Conservation (phyloP, 768 basidiomycete genomes). For the Dictyophora rubrovolvata region DNA sequence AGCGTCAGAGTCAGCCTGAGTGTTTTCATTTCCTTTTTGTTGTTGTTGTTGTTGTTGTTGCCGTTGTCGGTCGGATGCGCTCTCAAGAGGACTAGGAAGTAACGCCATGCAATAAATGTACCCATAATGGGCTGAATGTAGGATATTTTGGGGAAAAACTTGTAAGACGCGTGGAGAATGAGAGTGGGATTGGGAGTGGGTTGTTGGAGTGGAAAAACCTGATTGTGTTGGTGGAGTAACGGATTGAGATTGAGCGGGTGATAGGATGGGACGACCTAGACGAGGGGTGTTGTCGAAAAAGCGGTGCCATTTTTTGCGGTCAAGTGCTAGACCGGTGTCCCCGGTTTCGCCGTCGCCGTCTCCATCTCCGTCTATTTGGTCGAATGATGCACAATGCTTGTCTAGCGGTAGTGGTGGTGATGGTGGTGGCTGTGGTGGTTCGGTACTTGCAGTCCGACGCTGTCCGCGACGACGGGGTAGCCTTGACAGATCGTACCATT, state of each 20-base stretch:
- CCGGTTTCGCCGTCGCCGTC: not conserved
- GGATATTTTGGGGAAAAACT: constrained; percentile 59
- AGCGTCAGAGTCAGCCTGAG: constrained; percentile 13
- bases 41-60: constrained; percentile 10
- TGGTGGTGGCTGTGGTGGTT: not conserved
- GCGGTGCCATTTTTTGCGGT: constrained; percentile 45
- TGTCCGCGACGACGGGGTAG: constrained; percentile 10
- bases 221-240: not conserved
- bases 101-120: constrained; percentile 82
- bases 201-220: not conserved
- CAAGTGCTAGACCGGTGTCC: constrained; percentile 2
- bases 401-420: not conserved
- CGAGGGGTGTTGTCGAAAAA: constrained; percentile 45
- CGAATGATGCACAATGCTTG: not conserved
- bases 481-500: constrained; percentile 65
- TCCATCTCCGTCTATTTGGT: not conserved
- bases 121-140: constrained; percentile 88
- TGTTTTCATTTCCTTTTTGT: constrained; percentile 2
- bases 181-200: not conserved
- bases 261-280: constrained; percentile 6
- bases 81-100: constrained; percentile 30
- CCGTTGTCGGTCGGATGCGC: constrained; percentile 21
- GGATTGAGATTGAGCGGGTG: not conserved
- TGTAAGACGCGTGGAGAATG: constrained; percentile 25
- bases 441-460: constrained; percentile 9